Evolutionary conservation across 495 filamentous ascomycete genomes (phyloP).

Genomic region (Trichoderma asperelloides): DNA sequence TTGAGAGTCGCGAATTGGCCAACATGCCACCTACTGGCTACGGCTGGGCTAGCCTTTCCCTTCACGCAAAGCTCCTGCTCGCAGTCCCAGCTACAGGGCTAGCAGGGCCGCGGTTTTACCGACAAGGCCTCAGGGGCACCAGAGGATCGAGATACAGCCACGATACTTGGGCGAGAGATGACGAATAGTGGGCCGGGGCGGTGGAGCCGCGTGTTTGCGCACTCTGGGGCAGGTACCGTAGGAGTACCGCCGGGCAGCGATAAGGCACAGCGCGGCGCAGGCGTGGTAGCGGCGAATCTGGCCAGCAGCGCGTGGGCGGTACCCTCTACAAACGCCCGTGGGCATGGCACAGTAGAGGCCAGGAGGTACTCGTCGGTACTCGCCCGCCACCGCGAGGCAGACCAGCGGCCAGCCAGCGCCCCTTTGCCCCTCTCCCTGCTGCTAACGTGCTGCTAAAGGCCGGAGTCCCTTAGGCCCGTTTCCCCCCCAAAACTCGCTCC

Average conservation of each 20-base stretch:
- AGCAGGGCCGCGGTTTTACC: background rate
- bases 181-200: background rate
- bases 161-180: conserved; percentile 5
- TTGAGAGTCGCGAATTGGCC: no score
- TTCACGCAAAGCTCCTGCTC: background rate
- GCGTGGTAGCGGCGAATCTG: background rate
- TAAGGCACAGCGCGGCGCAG: background rate
- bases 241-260: background rate
- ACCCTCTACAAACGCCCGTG: background rate
- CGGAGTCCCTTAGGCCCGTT: background rate
- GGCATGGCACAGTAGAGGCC: no score
- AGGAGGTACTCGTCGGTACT: background rate
- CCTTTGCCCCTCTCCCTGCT: background rate
- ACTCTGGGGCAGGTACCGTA: background rate
- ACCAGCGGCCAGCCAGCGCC: background rate
- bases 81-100: background rate
- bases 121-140: conserved; percentile 5
- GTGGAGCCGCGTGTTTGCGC: background rate
- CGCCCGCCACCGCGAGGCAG: background rate
- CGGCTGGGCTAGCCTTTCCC: background rate
- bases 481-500: conserved; percentile 5
- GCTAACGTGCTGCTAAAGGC: background rate
- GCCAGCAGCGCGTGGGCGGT: background rate
- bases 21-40: no score
- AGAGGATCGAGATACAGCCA: conserved; percentile 3